Base-by-base conservation (phyloP, 176 grass and related monocot genomes). In the Paspalum notatum region DNA sequence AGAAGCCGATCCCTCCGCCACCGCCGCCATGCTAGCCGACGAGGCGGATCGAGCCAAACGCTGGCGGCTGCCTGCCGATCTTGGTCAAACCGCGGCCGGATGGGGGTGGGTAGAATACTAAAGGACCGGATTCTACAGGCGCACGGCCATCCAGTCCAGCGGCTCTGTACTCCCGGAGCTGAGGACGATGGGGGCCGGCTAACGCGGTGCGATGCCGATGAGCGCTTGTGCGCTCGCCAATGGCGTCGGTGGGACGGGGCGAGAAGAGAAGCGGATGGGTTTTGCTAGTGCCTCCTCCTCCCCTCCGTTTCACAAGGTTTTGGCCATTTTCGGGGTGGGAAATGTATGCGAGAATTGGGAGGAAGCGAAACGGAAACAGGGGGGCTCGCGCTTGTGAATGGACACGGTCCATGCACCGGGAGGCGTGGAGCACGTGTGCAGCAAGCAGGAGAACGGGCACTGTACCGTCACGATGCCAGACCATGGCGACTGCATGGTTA, bases 11-110 rank as follows among this genome's bases (percentile, higher is more conserved):
- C 82, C 87, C 49, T 87, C 87, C 85, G 90, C 85, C 90, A 87
- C 85, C 32, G 90, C 87, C 64, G 95, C 95, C 95, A 98, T 98
- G 69, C 74, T 42, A 32, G 37, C 56, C 13, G 39, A 61, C 73
- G 73, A 59, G 66, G 9, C 67, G 60, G 7, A 52, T 64, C 50
- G 32, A 64, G 53, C 59, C 37, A 8, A 18, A 76, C 79, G 26
- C 21, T 4, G 8, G 6, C n/a, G 20, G 9, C 11, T 9, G 42
- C 26, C 48, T 3, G 2, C 55, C 77, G 5, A 53, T 78, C 76
- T 72, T 24, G 82, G 78, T 86, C 83, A 68, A 93, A 71, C 61
- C 68, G n/a, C 17, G 43, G 66, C 55, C 37, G 47, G 77, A 82
- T 74, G 40, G 57, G 59, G 55, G 20, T 51, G 49, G 47, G 47